Evolutionary conservation across 441 rosid species (phyloP), one percentile per base, ranked within the genome.

Genomic region (Erysimum cheiri): DNA sequence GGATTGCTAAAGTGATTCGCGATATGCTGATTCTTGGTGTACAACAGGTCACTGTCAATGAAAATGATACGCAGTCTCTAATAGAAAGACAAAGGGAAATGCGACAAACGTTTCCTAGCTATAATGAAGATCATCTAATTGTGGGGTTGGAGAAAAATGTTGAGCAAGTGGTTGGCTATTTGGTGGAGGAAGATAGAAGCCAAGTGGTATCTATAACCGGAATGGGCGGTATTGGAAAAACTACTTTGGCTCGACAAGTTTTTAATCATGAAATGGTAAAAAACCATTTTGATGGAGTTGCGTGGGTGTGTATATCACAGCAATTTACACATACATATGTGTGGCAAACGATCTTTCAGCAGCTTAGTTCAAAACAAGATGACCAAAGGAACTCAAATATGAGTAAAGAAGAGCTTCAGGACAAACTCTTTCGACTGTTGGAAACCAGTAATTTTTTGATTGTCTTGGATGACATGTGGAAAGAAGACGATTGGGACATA

Each of bases 191-290:
- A 58, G 15, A 26, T 33, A 17, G 3, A 4, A 24, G 4, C 15
- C 60, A 43, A 39, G 74, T 71, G 1, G 64, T 71, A 29, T 75
- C 77, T 3, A 39, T 79, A 55, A 57, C 46, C 7, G 80, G 82
- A 1, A 73, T 78, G 78, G 78, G 78, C 0, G 78, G 78, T 31
- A 29, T 78, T 14, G 81, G 81, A 13, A 69, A 53, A 54, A 78
- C 77, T 8, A 78, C 82, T 2, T 57, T 70, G 0, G 78, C 81
- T 0, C 28, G 69, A 46, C 65, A 69, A 22, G 71, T 78, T 15
- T 74, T 54, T 13, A 57, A 71, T 13, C 61, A 74, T 6, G 56
- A 35, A 13, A 40, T 12, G 8, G 29, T 78, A 0, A 74, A 55
- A 52, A 14, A 2, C 0, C 58, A 67, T 60, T 78, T 75, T 14